Evolutionary conservation across 768 basidiomycete genomes (phyloP).

Genomic region (Panellus pusillus): DNA sequence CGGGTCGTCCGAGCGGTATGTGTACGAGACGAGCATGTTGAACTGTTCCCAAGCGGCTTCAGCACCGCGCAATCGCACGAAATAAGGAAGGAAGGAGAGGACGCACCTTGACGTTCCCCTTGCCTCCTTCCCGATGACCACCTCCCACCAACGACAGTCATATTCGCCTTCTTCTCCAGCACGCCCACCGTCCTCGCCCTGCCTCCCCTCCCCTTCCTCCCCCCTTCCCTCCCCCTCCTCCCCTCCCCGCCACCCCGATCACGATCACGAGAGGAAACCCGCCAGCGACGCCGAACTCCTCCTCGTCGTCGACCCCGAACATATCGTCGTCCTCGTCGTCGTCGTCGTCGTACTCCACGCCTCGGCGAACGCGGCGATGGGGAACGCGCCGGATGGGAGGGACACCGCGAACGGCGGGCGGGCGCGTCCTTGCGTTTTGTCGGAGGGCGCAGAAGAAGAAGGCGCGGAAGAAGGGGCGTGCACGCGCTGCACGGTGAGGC

Average conservation of each 20-base stretch:
- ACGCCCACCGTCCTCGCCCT: constrained; percentile 69
- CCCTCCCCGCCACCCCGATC: too few relatives aligned
- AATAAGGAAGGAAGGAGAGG: background rate
- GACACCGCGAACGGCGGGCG: constrained; percentile 79
- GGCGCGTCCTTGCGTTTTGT: constrained; percentile 45
- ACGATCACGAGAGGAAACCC: constrained; percentile 31
- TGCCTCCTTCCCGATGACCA: constrained; percentile 80
- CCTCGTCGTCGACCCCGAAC: constrained; percentile 72
- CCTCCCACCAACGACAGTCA: constrained; percentile 86
- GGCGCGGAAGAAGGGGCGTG: constrained; percentile 42
- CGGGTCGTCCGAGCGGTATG: constrained; percentile 89
- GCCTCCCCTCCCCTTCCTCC: too few relatives aligned
- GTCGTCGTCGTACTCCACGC: constrained; percentile 98
- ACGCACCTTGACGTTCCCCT: constrained; percentile 73
- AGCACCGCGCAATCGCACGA: background rate
- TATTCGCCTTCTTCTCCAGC: constrained; percentile 86
- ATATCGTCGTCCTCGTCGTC: constrained; percentile 95
- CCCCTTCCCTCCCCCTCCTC: constrained; percentile 37
- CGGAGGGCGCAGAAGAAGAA: constrained; percentile 38
- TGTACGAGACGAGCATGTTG: constrained; percentile 92
- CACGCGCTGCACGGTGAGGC: constrained; percentile 76
- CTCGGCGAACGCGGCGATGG: constrained; percentile 89
- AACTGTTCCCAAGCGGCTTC: constrained; percentile 58
- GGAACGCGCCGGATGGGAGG: constrained; percentile 75
- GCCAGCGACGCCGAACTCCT: constrained; percentile 58